phyloP scores from a whole-genome alignment of 805 yeast genomes.

The Teunomyces kruisii region DNA sequence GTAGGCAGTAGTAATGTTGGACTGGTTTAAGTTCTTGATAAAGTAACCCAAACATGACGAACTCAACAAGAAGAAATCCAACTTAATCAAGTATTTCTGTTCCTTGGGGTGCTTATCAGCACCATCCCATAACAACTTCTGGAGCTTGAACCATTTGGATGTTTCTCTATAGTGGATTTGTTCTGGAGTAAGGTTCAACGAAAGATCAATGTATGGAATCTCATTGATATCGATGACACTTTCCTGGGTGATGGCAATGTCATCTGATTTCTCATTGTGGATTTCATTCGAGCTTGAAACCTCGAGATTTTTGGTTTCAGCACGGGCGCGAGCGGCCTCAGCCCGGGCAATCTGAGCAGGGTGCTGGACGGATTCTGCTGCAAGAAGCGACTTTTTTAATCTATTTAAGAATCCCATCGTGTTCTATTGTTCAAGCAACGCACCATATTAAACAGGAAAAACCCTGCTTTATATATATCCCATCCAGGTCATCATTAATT shows the following conservation, averaged over 20 bases:
- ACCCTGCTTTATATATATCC: neutral
- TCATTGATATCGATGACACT: neutral
- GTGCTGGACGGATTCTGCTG: neutral
- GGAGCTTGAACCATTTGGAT: conserved; percentile 21
- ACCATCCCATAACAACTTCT: conserved; percentile 36
- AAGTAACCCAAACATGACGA: conserved; percentile 52
- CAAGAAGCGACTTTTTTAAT: neutral
- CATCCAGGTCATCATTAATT: neutral
- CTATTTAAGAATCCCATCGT: neutral
- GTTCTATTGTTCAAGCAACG: neutral
- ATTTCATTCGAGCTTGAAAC: neutral
- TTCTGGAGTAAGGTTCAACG: conserved; percentile 16
- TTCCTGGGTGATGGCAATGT: neutral
- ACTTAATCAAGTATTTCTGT: conserved; percentile 30
- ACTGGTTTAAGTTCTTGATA: conserved; percentile 43
- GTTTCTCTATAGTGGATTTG: conserved; percentile 19
- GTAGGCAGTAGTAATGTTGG: conserved; percentile 45
- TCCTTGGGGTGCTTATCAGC: conserved; percentile 38
- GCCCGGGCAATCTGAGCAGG: neutral
- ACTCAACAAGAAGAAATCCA: conserved; percentile 32
- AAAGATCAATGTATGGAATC: conserved; percentile 22
- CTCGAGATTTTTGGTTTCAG: neutral
- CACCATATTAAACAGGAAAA: neutral
- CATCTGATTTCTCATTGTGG: neutral
- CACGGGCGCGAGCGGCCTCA: neutral